Evolutionary conservation across 306 rosid species (phyloP), one percentile per base, ranked within the genome.

Genomic region (Corylus heterophylla): DNA sequence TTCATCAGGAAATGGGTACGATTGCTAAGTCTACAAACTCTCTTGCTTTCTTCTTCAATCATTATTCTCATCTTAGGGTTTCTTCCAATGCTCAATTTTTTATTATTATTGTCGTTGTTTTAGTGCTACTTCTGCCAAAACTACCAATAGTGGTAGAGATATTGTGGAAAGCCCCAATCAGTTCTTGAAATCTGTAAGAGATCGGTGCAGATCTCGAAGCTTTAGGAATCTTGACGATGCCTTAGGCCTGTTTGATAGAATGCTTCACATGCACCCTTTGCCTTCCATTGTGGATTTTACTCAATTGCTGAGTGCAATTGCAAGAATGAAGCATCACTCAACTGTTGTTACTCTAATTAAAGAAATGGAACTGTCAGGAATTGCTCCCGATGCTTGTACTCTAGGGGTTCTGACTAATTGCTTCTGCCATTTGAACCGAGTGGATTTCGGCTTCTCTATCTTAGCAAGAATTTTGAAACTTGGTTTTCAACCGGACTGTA

Each of bases 351-450:
- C 77, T 1, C 17, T 80, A 0, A 68, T 75, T 66, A 83, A 79
- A 12, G 73, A 70, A 68, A 49, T 83, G 31, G 59, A 44, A 10
- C 66, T 42, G 3, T 22, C 37, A 0, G 78, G 85, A 4, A 18
- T 70, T 18, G 25, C 25, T 22, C 25, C 62, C 7, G 25, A 82
- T 73, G 56, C 12, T 0, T 82, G 54, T 56, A 78, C 73, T 48
- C 58, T 83, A 20, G 78, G 7, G 25, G 76, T 85, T 27, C 44
- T 73, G 8, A 80, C 78, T 31, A 64, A 85, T 8, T 85, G 81
- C 47, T 84, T 54, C 1, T 83, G 79, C 35, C 84, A 11, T 54
- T 54, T 78, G 48, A 79, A 61, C 50, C 5, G 29, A 9, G 64
- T 79, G 73, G 49, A 5, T 11, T 3, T 27, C 42, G n/a, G 66